Evolutionary conservation across 2,329 filamentous ascomycete genomes (phyloP), one percentile per base, ranked within the genome.

Genomic region (Arthroderma sp.): DNA sequence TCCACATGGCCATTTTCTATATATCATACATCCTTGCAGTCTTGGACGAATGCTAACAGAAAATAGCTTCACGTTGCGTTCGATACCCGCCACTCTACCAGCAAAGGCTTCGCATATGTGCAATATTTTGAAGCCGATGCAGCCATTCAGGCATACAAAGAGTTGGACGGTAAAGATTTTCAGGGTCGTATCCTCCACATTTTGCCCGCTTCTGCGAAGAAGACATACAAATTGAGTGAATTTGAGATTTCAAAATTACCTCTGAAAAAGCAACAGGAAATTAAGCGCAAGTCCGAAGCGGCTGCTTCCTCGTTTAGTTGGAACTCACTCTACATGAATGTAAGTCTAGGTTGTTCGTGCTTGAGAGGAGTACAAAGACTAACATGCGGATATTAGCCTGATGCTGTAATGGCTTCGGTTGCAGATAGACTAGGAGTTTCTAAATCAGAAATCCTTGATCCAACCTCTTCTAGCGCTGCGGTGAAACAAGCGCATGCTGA

Each of bases 251-350:
- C 89, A 0, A 93, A 95, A 63, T 66, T 98, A 54, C 89, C 91
- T 10, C 69, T 96, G 52, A 96, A 95, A 68, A 91, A 93, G 64
- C 91, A 96, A 64, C 86, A 86, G 55, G 77, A 93, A 56, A 83
- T 96, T 53, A 86, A 83, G 60, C 84, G 83, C 57, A 93, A 85
- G 66, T 75, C 81, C 41, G 82, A 89, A 56, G 85, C 88, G 22
- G 74, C 83, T 6, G 82, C 80, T 29, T 78, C 75, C 40, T 79
- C 77, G 1, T 96, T 96, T 68, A 94, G 89, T 61, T 98, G 91
- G 91, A 98, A 98, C 69, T 89, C 88, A n/a, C 71, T 98, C n/a
- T 98, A 91, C 65, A 93, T 98, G 84, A 95, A 83, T 65, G 83
- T 86, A 67, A 62, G 60, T 60, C 38, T 36, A n/a, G 36, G 6